These are phyloP conservation scores for Aspergillus flavus DNA, from an alignment of 2,329 filamentous ascomycete genomes.

Conservation along the genomic window DNA sequence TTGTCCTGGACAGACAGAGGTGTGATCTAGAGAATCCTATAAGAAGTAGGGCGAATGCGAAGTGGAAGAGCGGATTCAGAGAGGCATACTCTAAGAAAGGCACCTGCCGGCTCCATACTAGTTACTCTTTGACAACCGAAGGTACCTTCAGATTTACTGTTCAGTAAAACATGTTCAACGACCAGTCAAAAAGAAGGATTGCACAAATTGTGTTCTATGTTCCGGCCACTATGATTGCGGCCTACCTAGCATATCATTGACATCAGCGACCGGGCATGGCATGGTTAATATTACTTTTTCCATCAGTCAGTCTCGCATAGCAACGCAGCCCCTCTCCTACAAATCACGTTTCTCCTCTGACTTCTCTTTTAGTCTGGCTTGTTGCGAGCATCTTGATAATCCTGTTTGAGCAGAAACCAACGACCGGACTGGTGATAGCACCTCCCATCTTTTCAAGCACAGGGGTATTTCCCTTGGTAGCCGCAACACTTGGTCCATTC, in stretches of 20 bases:
- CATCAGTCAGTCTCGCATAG: not conserved
- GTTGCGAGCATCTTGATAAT: not conserved
- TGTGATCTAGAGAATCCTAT: no score
- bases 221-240: not conserved
- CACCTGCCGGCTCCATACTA: no score
- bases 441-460: conserved; percentile 24
- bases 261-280: not conserved
- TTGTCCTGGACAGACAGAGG: no score
- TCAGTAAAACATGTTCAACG: not conserved
- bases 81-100: no score
- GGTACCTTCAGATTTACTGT: no score
- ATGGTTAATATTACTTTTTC: not conserved
- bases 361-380: not conserved
- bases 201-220: not conserved
- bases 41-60: no score
- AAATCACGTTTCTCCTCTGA: not conserved
- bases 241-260: not conserved
- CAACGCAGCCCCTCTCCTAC: no score
- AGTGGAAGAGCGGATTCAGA: no score
- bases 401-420: not conserved
- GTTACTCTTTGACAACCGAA: no score
- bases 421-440: conserved; percentile 19
- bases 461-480: conserved; percentile 28
- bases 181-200: not conserved
- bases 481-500: conserved; percentile 27